These are phyloP conservation scores for Carex pumila DNA, from an alignment of 176 grass and related monocot genomes.

Conservation along the genomic window DNA sequence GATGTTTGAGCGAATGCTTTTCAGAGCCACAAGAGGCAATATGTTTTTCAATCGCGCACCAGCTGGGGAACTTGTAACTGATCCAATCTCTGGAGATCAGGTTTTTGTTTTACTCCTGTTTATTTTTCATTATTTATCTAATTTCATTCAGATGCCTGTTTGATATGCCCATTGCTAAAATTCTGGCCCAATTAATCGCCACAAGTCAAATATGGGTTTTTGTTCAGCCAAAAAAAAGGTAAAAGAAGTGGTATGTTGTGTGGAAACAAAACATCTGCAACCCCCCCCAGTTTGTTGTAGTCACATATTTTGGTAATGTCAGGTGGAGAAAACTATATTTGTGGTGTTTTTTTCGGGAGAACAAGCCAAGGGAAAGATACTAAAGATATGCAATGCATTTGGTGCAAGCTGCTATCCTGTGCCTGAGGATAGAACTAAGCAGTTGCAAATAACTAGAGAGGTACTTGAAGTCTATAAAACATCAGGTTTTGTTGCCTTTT, in stretches of 20 bases:
- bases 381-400: conserved; percentile 90
- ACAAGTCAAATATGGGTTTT: neutral
- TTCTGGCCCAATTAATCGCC: neutral
- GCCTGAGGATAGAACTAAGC: conserved; percentile 79
- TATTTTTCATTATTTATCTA: neutral
- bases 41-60: conserved; percentile 94
- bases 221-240: neutral
- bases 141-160: neutral
- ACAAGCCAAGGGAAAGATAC: conserved; percentile 78
- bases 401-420: conserved; percentile 98
- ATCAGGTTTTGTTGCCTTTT: neutral
- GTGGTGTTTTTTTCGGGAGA: conserved; percentile 98
- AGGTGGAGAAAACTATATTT: conserved; percentile 97
- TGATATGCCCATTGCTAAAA: neutral
- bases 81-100: conserved; percentile 90
- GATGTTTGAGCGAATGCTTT: conserved; percentile 96
- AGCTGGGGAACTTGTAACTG: conserved; percentile 83
- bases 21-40: conserved; percentile 94
- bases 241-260: neutral
- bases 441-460: conserved; percentile 86
- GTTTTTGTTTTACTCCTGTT: conserved; percentile 34
- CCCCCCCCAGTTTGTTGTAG: neutral
- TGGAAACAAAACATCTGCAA: neutral
- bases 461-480: conserved; percentile 31
- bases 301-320: conserved; percentile 20